Evolutionary conservation across 129 eudicot genomes (phyloP).

Genomic region (Rutidosis leptorrhynchoides): DNA sequence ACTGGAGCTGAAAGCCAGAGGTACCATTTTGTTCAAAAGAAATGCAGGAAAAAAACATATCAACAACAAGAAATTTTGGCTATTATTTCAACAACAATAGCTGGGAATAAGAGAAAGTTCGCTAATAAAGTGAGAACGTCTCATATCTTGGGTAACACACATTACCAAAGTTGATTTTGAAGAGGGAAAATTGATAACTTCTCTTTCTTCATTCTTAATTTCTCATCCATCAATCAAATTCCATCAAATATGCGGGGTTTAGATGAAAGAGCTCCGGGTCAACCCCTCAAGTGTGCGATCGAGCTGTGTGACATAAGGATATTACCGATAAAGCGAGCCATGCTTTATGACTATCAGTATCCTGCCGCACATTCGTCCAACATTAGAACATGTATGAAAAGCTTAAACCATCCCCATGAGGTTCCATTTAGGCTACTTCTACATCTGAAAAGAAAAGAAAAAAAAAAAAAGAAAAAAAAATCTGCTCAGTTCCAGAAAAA

Average conservation of each 20-base stretch:
- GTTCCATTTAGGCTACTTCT: constrained; percentile 31
- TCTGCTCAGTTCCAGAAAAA: neutral
- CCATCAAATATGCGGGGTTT: neutral
- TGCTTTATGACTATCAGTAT: neutral
- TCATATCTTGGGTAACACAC: neutral
- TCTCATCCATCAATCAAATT: neutral
- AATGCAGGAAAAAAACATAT: neutral
- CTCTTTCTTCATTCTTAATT: neutral
- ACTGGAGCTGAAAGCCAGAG: neutral
- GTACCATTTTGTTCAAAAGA: neutral
- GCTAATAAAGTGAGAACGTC: neutral
- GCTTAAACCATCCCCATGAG: neutral
- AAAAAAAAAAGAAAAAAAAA: too few relatives aligned
- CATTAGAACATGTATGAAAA: constrained; percentile 7
- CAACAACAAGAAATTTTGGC: neutral
- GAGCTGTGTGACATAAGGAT: too few relatives aligned
- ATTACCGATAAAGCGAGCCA: too few relatives aligned
- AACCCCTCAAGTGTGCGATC: neutral
- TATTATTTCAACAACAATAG: neutral
- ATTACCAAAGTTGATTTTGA: neutral
- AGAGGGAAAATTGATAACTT: neutral
- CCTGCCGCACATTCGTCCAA: constrained; percentile 5
- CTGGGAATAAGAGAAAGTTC: neutral
- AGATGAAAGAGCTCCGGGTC: too few relatives aligned
- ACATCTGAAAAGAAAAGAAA: too few relatives aligned